Percentiles rank a stretch among this genome's conserved stretches.
Conservation (phyloP, 1,139 yeast species). For the Nakaseomyces uthaithaninus region DNA sequence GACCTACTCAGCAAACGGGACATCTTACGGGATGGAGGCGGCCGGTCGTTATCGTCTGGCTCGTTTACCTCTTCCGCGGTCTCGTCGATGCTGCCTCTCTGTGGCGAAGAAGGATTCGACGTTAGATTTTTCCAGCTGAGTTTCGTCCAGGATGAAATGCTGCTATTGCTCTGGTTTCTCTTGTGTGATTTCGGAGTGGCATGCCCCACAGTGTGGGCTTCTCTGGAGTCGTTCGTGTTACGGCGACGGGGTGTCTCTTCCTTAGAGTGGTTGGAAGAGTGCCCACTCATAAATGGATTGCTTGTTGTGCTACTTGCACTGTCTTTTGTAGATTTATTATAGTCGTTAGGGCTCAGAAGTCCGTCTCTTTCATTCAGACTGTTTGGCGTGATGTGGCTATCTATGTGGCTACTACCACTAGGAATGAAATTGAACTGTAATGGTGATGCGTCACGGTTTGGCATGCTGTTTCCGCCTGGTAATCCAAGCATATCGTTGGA, state of each 20-base stretch:
- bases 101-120: conserved; percentile 5
- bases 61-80: conserved; percentile 13
- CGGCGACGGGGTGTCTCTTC: conserved; percentile 1
- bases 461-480: conserved; percentile 1
- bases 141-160: conserved; percentile 13
- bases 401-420: neutral
- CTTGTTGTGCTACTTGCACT: neutral
- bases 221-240: neutral
- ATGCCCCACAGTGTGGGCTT: neutral
- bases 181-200: conserved; percentile 12
- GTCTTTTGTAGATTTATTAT: neutral
- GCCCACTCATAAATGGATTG: neutral
- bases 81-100: conserved; percentile 4
- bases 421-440: conserved; percentile 4
- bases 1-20: conserved; percentile 24
- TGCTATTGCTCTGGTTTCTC: conserved; percentile 19
- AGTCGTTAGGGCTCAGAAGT: neutral
- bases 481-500: conserved; percentile 2
- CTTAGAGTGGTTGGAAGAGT: conserved; percentile 1
- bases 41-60: conserved; percentile 8
- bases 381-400: neutral
- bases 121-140: conserved; percentile 6
- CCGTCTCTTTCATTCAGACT: neutral
- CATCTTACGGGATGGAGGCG: conserved; percentile 21
- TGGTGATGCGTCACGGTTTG: conserved; percentile 1